These are phyloP conservation scores for Trametes polyzona DNA, from an alignment of 1,284 basidiomycete genomes.

Conservation along the genomic window DNA sequence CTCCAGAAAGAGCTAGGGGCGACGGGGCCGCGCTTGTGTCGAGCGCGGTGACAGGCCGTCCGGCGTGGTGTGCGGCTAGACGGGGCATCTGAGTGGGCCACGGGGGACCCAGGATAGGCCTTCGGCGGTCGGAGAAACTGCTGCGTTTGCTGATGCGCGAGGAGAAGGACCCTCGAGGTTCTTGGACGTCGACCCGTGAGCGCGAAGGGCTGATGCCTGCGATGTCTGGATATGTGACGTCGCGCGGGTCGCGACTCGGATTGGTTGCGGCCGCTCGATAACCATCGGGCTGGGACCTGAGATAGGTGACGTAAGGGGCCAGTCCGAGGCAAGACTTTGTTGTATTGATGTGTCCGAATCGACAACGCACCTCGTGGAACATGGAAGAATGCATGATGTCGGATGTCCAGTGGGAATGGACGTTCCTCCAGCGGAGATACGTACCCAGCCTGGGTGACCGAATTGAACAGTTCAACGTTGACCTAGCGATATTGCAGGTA, in stretches of 20 bases:
- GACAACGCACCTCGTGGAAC: background rate
- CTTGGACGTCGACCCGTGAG: background rate
- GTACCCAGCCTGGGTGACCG: too few species aligned
- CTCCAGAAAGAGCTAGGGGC: constrained; percentile 5
- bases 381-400: background rate
- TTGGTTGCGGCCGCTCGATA: background rate
- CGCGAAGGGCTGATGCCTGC: background rate
- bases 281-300: background rate
- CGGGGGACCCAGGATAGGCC: background rate
- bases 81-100: background rate
- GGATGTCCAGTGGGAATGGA: background rate
- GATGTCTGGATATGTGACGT: background rate
- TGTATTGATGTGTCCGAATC: background rate
- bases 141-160: background rate
- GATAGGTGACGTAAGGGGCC: background rate
- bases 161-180: background rate
- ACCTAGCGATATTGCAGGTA: too few species aligned
- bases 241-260: background rate
- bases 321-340: background rate
- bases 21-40: constrained; percentile 1
- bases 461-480: too few species aligned
- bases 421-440: background rate
- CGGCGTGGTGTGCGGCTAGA: too few species aligned
- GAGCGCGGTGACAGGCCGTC: background rate
- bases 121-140: background rate